These are phyloP conservation scores for Dothideomycetes sp. DNA, from an alignment of 2,329 filamentous ascomycete genomes.

Conservation along the genomic window DNA sequence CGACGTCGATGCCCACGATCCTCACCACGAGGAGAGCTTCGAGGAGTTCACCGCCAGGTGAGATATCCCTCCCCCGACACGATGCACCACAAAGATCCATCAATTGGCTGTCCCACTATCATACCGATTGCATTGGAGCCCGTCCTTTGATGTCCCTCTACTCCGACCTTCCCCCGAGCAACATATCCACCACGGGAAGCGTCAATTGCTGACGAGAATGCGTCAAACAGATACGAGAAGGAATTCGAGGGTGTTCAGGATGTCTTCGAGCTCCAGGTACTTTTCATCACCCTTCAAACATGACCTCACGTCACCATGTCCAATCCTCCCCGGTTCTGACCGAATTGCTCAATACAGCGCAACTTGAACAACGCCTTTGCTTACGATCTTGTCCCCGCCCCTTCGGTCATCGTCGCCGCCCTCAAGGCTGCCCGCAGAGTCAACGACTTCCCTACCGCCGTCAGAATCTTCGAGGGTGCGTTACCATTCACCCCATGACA, in stretches of 20 bases:
- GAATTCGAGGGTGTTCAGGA: constrained; percentile 97
- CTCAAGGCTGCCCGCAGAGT: constrained; percentile 90
- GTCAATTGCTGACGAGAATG: constrained; percentile 12
- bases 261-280: constrained; percentile 98
- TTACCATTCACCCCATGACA: constrained; percentile 8
- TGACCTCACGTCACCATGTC: not conserved
- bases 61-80: constrained; percentile 21
- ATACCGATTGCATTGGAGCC: not conserved
- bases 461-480: constrained; percentile 96
- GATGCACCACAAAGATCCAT: not conserved
- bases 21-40: constrained; percentile 90
- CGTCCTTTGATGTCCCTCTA: constrained; percentile 21
- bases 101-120: not conserved
- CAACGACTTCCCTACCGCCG: constrained; percentile 96
- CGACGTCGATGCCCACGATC: constrained; percentile 33
- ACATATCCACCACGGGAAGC: constrained; percentile 40
- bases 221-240: constrained; percentile 80
- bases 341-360: constrained; percentile 45
- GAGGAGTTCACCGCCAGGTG: constrained; percentile 99
- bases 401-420: constrained; percentile 81
- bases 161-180: constrained; percentile 49
- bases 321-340: not conserved
- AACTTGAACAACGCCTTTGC: constrained; percentile 99
- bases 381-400: constrained; percentile 97
- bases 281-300: constrained; percentile 21